Conservation (phyloP, 495 filamentous ascomycete species). For the Aspergillus cristatus region DNA sequence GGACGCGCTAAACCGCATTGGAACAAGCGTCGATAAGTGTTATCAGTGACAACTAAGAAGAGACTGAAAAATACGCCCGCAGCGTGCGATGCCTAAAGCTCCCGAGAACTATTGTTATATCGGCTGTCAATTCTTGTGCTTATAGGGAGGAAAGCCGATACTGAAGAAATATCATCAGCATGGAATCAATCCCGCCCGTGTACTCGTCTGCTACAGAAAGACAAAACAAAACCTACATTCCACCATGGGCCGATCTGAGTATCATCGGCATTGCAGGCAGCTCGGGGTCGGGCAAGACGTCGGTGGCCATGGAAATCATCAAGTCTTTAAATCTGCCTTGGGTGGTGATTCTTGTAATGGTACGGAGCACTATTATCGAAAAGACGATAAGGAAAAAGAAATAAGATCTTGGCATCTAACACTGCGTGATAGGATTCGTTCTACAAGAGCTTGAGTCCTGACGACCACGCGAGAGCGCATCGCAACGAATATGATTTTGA, state of each 20-base stretch:
- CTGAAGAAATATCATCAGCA: slow-evolving; percentile 2
- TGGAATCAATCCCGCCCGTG: slow-evolving; percentile 40
- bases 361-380: slow-evolving; percentile 29
- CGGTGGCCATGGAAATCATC: slow-evolving; percentile 84
- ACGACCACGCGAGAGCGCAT: slow-evolving; percentile 69
- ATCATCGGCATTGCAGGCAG: slow-evolving; percentile 96
- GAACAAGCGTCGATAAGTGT: slow-evolving; percentile 6
- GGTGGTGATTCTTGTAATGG: slow-evolving; percentile 96
- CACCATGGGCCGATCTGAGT: slow-evolving; percentile 87
- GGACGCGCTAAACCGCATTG: slow-evolving; percentile 11
- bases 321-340: slow-evolving; percentile 83
- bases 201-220: slow-evolving; percentile 28
- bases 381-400: slow-evolving; percentile 1
- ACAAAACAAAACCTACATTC: slow-evolving; percentile 69
- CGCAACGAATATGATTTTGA: slow-evolving; percentile 93
- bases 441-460: slow-evolving; percentile 74
- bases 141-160: slow-evolving; percentile 1
- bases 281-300: slow-evolving; percentile 97
- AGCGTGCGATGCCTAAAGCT: background rate
- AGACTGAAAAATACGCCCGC: background rate
- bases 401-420: slow-evolving; percentile 15
- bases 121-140: slow-evolving; percentile 3
- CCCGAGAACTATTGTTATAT: background rate
- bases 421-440: slow-evolving; percentile 68
- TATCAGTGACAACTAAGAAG: background rate